Evolutionary conservation across 768 basidiomycete species (phyloP), one percentile per base, ranked within the genome.

Genomic region (Boletus insuetus): DNA sequence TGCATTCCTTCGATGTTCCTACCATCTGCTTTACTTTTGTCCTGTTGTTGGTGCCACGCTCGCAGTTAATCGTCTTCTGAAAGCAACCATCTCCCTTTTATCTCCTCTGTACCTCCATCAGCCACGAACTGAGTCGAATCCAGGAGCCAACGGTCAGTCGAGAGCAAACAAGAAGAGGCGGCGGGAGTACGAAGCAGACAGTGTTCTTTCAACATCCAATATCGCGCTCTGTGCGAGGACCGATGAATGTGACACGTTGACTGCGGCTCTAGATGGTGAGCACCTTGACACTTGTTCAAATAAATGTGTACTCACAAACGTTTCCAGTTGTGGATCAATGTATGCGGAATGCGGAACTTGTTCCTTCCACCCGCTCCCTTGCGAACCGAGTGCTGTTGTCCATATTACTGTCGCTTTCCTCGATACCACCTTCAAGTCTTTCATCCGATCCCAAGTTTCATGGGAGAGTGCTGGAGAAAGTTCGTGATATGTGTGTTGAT

Each of bases 181-280:
- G 19, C 80, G 84, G 20, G 84, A 78, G 13, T 91, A 84, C 59
- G 88, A 92, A 69, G 88, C 83, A 11, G 89, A 89, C 51, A 89
- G 87, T 62, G 72, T 87, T 6, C 84, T 94, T 69, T 82, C 79
- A 49, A 62, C 72, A 9, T 67, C 77, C 3, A 74, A 75, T 43
- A 68, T 77, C 43, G 73, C 80, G 9, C 60, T 84, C 19, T 87
- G 81, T 62, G 69, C 77, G 1, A 79, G 78, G 0, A 48, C 53
- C 3, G 76, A 77, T 29, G 85, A 88, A 16, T 81, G 79, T 20
- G 71, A 82, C 26, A 72, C 76, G 22, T 58, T 89, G 22, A 68
- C 89, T 12, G 58, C 66, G 13, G 78, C 86, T 14, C 67, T 89
- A 13, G 77, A 85, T 59, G 82, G 91, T 91, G 68, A 51, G 76